These are phyloP conservation scores for Suillus ampliporus DNA, from an alignment of 768 basidiomycete species.

Conservation along the genomic window DNA sequence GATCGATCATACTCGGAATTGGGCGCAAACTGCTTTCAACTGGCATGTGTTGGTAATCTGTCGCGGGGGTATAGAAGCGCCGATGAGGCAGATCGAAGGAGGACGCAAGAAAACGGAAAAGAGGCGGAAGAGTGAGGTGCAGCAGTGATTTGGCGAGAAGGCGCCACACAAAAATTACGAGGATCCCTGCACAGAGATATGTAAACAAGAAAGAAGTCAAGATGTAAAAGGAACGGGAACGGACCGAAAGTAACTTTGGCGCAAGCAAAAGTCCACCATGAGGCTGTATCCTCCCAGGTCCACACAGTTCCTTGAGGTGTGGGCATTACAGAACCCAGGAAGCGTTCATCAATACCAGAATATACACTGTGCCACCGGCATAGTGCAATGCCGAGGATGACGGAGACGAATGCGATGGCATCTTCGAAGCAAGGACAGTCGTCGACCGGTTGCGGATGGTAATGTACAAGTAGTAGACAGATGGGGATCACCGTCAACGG, in stretches of 20 bases:
- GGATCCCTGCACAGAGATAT: slow-evolving; percentile 55
- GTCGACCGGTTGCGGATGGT: slow-evolving; percentile 93
- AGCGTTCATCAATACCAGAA: slow-evolving; percentile 43
- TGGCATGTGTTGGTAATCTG: slow-evolving; percentile 80
- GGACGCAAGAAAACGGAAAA: slow-evolving; percentile 76
- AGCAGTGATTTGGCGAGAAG: slow-evolving; percentile 80
- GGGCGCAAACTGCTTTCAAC: slow-evolving; percentile 64
- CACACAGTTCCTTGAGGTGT: slow-evolving; percentile 54
- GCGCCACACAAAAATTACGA: slow-evolving; percentile 87
- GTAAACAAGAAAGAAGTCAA: background rate
- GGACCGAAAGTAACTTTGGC: slow-evolving; percentile 50
- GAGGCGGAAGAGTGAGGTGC: slow-evolving; percentile 78
- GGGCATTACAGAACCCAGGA: slow-evolving; percentile 53
- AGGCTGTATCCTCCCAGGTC: slow-evolving; percentile 37
- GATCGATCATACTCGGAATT: slow-evolving; percentile 86
- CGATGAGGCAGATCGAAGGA: slow-evolving; percentile 79
- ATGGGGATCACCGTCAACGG: slow-evolving; percentile 64
- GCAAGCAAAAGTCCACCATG: slow-evolving; percentile 44
- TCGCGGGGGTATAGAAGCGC: slow-evolving; percentile 89
- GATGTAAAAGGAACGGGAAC: slow-evolving; percentile 15
- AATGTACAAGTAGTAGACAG: slow-evolving; percentile 79
- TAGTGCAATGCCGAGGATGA: slow-evolving; percentile 74
- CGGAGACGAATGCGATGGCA: slow-evolving; percentile 90
- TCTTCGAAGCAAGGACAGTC: slow-evolving; percentile 99
- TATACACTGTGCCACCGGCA: slow-evolving; percentile 66